These are phyloP conservation scores for Phytophthora boehmeriae DNA, from an alignment of 352 stramenopile species.

Conservation along the genomic window DNA sequence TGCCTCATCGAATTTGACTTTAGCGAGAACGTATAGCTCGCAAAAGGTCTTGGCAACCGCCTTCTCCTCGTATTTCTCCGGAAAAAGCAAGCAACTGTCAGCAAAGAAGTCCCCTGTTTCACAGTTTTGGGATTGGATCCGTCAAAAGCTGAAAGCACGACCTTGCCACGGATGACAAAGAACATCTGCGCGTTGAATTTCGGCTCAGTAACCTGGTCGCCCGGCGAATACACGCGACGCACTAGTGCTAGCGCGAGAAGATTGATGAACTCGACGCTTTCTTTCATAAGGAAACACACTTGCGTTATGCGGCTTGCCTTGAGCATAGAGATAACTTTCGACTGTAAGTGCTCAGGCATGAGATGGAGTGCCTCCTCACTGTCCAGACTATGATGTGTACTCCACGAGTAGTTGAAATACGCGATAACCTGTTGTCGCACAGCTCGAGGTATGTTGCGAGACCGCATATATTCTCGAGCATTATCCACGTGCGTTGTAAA, in stretches of 20 bases:
- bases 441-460: conserved; percentile 54
- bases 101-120: conserved; percentile 76
- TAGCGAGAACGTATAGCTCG: conserved; percentile 79
- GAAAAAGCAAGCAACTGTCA: conserved; percentile 58
- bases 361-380: conserved; percentile 63
- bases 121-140: conserved; percentile 56
- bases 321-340: conserved; percentile 64
- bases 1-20: conserved; percentile 64
- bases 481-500: conserved; percentile 77
- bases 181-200: conserved; percentile 85
- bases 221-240: conserved; percentile 62
- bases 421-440: conserved; percentile 58
- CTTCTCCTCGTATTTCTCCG: conserved; percentile 73
- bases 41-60: conserved; percentile 82
- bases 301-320: conserved; percentile 72
- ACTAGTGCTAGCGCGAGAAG: conserved; percentile 58
- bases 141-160: conserved; percentile 61
- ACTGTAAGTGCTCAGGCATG: conserved; percentile 67
- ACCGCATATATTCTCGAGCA: conserved; percentile 75
- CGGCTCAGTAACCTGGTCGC: conserved; percentile 69
- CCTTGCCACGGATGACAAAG: conserved; percentile 69
- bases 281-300: conserved; percentile 76
- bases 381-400: conserved; percentile 67
- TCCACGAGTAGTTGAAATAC: conserved; percentile 76
- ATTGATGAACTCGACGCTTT: conserved; percentile 82